phyloP scores from a whole-genome alignment of 805 yeast genomes.

The Hyphopichia homilentoma region DNA sequence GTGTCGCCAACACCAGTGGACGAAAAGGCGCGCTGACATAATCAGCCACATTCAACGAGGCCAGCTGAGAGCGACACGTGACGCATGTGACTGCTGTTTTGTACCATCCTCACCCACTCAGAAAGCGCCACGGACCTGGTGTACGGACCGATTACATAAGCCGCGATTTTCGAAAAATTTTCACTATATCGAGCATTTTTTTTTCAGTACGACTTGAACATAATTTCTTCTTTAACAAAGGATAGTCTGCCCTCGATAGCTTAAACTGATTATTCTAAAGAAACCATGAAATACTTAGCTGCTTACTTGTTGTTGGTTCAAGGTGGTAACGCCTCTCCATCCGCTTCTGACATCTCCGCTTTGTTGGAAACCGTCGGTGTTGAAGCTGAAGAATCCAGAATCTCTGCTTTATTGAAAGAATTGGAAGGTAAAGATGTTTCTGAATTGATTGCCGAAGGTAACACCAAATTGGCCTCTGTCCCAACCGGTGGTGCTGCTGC shows the following conservation, averaged over 20 bases:
- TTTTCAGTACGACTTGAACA: too few species aligned
- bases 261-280: conserved; percentile 73
- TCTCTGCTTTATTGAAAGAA: conserved; percentile 74
- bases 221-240: too few species aligned
- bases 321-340: conserved; percentile 94
- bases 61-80: too few species aligned
- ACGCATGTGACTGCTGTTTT: too few species aligned
- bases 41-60: too few species aligned
- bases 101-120: too few species aligned
- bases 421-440: conserved; percentile 90
- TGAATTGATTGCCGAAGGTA: conserved; percentile 92
- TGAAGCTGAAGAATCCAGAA: conserved; percentile 88
- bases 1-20: too few species aligned
- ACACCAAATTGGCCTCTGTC: conserved; percentile 93
- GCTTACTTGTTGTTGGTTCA: conserved; percentile 97
- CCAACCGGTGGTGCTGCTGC: conserved; percentile 98
- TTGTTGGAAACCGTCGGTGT: conserved; percentile 93
- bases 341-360: conserved; percentile 85
- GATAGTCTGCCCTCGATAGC: conserved; percentile 76
- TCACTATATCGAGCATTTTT: conserved; percentile 19
- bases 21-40: too few species aligned
- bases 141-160: too few species aligned
- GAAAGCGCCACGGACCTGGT: too few species aligned
- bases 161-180: too few species aligned
- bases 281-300: conserved; percentile 91